These are phyloP conservation scores for Psidium friedrichsthalianum DNA, from an alignment of 345 rosid species.

Conservation along the genomic window DNA sequence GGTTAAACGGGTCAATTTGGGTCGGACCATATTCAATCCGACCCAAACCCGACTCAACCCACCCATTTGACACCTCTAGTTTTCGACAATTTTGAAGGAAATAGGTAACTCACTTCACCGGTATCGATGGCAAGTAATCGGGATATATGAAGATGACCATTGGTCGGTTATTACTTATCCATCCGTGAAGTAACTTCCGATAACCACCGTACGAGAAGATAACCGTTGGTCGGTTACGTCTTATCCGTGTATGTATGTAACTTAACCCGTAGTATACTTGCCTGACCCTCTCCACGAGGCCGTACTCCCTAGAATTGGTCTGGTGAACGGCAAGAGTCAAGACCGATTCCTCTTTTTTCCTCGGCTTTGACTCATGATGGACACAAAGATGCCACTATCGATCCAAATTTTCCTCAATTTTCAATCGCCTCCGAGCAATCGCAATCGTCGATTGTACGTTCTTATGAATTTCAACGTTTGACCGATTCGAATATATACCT, in stretches of 20 bases:
- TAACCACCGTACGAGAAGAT: background rate
- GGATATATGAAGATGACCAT: too few relatives aligned
- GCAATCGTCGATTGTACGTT: background rate
- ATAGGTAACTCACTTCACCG: too few relatives aligned
- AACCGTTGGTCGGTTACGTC: too few relatives aligned
- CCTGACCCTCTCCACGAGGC: background rate
- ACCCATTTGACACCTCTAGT: too few relatives aligned
- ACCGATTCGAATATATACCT: background rate
- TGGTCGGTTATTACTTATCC: too few relatives aligned
- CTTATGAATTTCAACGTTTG: background rate
- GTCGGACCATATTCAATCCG: too few relatives aligned
- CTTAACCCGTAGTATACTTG: background rate
- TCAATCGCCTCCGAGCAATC: background rate
- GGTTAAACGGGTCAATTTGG: too few relatives aligned
- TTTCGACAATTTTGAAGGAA: too few relatives aligned
- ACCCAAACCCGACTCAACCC: too few relatives aligned
- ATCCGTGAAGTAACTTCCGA: too few relatives aligned
- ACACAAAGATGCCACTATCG: background rate
- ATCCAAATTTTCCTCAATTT: background rate
- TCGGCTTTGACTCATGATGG: background rate
- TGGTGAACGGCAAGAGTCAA: background rate
- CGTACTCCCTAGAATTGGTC: background rate
- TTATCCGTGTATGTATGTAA: background rate
- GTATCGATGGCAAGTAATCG: too few relatives aligned
- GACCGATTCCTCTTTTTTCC: background rate